Base-by-base conservation (phyloP, 208 protist genomes). In the Phytomonas serpens region DNA sequence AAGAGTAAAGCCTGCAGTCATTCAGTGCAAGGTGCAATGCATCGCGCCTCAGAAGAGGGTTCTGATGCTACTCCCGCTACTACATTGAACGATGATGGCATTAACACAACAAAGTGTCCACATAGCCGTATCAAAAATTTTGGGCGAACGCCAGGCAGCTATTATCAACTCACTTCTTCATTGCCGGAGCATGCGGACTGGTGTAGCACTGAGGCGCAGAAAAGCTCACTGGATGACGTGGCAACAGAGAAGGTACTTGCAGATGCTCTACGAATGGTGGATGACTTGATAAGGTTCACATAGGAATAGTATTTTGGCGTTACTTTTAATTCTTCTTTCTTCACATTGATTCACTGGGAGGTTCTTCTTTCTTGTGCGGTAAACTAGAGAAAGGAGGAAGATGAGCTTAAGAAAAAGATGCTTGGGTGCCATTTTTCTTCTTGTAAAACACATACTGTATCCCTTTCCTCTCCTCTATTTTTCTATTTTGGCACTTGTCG, bases 241-340 rank as follows among this genome's bases (percentile, higher is more conserved):
- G 76, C 74, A 32, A 83, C 75, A 33, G 82, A 80, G 19, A 72
- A 82, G 64, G 73, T 74, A 69, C 67, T 90, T 14, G 81, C 83
- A 32, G 90, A 95, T 64, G 86, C 86, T 3, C 64, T 95, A 42
- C 90, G 85, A 42, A 40, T 95, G 51, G 87, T 82, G 31, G 86
- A 90, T 38, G 88, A 95, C 16, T 68, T 95, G 32, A 72, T 95
- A 30, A 77, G 80, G 3, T 80, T 57, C 19, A 4, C 23, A 27
- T 27, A 57, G 0, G 16, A 57, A 19, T 69, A 33, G 40, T 72
- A 0, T 36, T 37, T 33, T 68, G 29, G 51, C 27, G 47, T 16
- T 57, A 33, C 57, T 77, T 68, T 65, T 64, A 5, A 67, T 27
- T 9, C n/a, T 37, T 30, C 57, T 42, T 69, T 64, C 52, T 76